phyloP scores from a whole-genome alignment of 208 protist species.

The Trypanosoma grayi region DNA sequence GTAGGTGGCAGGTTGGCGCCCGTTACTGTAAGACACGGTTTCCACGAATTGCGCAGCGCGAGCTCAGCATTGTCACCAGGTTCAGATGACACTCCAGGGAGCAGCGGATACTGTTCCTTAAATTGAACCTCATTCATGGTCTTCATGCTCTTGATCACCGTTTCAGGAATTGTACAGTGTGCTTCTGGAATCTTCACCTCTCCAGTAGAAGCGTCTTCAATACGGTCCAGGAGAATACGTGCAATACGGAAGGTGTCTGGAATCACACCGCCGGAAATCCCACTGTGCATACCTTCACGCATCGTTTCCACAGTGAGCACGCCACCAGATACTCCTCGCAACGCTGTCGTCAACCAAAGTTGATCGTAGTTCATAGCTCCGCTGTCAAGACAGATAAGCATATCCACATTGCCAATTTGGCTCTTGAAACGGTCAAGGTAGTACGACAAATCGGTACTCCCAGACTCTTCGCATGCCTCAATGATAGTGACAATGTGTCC shows the following conservation, averaged over 20 bases:
- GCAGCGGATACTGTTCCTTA: slow-evolving; percentile 54
- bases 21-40: slow-evolving; percentile 87
- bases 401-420: slow-evolving; percentile 71
- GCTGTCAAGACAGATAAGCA: slow-evolving; percentile 95
- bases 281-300: slow-evolving; percentile 91
- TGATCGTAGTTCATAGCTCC: slow-evolving; percentile 94
- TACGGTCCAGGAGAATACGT: slow-evolving; percentile 77
- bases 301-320: slow-evolving; percentile 81
- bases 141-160: slow-evolving; percentile 43
- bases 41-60: slow-evolving; percentile 91
- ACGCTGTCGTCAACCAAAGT: slow-evolving; percentile 93
- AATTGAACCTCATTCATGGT: slow-evolving; percentile 58
- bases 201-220: slow-evolving; percentile 93
- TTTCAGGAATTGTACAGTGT: slow-evolving; percentile 83
- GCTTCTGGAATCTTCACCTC: slow-evolving; percentile 82
- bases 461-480: slow-evolving; percentile 92
- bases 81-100: slow-evolving; percentile 36
- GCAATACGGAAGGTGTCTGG: slow-evolving; percentile 93
- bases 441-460: slow-evolving; percentile 78
- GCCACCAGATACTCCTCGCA: slow-evolving; percentile 88
- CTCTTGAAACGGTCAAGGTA: slow-evolving; percentile 70
- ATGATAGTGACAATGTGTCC: slow-evolving; percentile 84
- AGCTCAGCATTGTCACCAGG: slow-evolving; percentile 68
- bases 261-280: slow-evolving; percentile 91
- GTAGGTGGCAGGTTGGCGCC: slow-evolving; percentile 88